Conservation (phyloP, 495 filamentous ascomycete genomes). For the Neurospora sp. region DNA sequence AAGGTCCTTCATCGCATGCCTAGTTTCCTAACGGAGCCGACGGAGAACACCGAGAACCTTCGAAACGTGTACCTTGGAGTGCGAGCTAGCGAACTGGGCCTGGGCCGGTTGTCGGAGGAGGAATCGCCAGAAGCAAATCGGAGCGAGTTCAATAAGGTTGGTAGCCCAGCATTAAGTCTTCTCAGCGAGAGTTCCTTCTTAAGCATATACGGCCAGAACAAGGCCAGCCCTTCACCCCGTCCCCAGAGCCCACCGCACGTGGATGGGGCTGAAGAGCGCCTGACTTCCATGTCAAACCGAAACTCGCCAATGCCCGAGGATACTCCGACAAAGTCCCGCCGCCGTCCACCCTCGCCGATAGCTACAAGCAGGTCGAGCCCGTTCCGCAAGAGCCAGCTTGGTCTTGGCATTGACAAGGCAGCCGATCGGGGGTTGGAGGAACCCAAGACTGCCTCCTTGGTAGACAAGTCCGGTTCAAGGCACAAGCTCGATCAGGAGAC, state of each 20-base stretch:
- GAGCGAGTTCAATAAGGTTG: constrained; percentile 23
- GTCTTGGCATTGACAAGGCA: not conserved
- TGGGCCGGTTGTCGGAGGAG: constrained; percentile 26
- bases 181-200: constrained; percentile 73
- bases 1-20: constrained; percentile 43
- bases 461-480: not conserved
- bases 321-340: constrained; percentile 9
- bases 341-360: constrained; percentile 8
- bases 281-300: not conserved
- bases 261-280: constrained; percentile 17
- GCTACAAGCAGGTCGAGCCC: constrained; percentile 14
- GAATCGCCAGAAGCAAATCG: constrained; percentile 20
- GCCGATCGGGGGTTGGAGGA: not conserved
- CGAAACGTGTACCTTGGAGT: constrained; percentile 51
- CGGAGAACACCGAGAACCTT: constrained; percentile 52
- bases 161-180: constrained; percentile 61
- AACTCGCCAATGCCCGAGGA: constrained; percentile 5
- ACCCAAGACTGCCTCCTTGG: not conserved
- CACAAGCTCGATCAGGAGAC: not conserved
- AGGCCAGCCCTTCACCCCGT: constrained; percentile 9
- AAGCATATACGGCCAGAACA: constrained; percentile 49
- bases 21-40: constrained; percentile 55
- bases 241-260: not conserved
- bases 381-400: constrained; percentile 20
- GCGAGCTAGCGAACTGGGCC: constrained; percentile 33